A percentile compares a stretch with the other conserved stretches of the same genome.
phyloP scores from a whole-genome alignment of 495 filamentous ascomycete genomes.

The Halenospora varia region DNA sequence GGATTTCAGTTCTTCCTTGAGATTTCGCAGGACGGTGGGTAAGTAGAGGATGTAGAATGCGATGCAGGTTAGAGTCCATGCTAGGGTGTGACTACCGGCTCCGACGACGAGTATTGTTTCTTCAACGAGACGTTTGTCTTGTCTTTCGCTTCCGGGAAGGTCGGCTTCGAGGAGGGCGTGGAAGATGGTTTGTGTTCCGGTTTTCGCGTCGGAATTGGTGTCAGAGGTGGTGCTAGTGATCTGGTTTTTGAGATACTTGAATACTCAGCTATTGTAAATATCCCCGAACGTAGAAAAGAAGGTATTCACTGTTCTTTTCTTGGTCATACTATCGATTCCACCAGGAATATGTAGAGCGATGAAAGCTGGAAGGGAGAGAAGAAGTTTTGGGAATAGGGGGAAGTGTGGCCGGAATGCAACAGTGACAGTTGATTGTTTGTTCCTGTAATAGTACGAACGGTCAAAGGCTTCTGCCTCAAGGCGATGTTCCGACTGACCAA shows the following conservation, averaged over 20 bases:
- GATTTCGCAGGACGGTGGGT: slow-evolving; percentile 21
- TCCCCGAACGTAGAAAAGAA: neutral
- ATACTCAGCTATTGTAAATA: no score
- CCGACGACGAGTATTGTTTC: slow-evolving; percentile 28
- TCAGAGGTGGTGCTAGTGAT: neutral
- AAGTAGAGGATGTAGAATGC: slow-evolving; percentile 30
- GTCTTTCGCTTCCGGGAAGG: slow-evolving; percentile 25
- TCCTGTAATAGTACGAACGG: neutral
- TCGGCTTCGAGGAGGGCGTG: slow-evolving; percentile 8
- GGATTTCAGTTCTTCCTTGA: slow-evolving; percentile 27
- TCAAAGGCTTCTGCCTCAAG: neutral
- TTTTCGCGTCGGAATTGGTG: neutral
- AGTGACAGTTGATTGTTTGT: neutral
- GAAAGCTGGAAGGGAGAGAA: neutral
- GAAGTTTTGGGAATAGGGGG: neutral
- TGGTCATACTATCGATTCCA: neutral
- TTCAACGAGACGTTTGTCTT: slow-evolving; percentile 23
- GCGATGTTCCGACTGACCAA: neutral
- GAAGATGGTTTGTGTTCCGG: slow-evolving; percentile 10
- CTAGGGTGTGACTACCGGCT: slow-evolving; percentile 27
- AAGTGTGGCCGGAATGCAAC: neutral
- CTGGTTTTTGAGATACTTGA: neutral
- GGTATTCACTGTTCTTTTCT: neutral
- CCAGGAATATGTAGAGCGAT: neutral
- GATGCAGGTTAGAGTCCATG: slow-evolving; percentile 27